Conservation (phyloP, 2,329 filamentous ascomycete species). For the Colletotrichum karsti region DNA sequence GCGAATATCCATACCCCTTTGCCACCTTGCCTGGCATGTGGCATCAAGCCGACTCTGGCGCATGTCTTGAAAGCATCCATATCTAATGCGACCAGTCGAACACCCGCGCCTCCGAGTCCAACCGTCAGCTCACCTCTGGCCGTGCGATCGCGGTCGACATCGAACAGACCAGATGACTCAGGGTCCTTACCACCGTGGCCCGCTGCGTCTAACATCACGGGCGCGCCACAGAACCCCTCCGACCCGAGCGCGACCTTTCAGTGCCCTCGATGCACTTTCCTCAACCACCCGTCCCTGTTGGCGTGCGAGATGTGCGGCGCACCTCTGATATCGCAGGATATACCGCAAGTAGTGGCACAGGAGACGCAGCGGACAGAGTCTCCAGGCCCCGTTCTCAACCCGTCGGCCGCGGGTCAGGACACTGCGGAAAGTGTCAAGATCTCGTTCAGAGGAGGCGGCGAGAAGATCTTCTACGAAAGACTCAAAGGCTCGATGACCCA, state of each 20-base stretch:
- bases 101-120: constrained; percentile 34
- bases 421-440: constrained; percentile 83
- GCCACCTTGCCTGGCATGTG: constrained; percentile 90
- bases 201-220: constrained; percentile 29
- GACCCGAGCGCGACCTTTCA: constrained; percentile 56
- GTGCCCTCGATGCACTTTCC: constrained; percentile 92
- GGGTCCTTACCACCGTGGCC: constrained; percentile 19
- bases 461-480: constrained; percentile 88
- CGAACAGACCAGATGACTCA: constrained; percentile 1
- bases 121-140: constrained; percentile 33
- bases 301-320: constrained; percentile 93
- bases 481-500: constrained; percentile 89
- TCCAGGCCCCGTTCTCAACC: constrained; percentile 74
- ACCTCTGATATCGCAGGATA: constrained; percentile 68
- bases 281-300: constrained; percentile 87
- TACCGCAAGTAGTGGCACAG: constrained; percentile 47
- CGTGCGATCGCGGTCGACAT: constrained; percentile 6
- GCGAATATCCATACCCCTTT: constrained; percentile 82
- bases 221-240: constrained; percentile 30
- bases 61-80: constrained; percentile 90
- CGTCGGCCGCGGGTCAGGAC: constrained; percentile 52
- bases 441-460: constrained; percentile 89
- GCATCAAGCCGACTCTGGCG: constrained; percentile 87
- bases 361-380: constrained; percentile 70
- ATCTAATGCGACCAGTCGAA: constrained; percentile 71